Base-by-base conservation (phyloP, 805 yeast genomes). In the Kuraishia hungarica region DNA sequence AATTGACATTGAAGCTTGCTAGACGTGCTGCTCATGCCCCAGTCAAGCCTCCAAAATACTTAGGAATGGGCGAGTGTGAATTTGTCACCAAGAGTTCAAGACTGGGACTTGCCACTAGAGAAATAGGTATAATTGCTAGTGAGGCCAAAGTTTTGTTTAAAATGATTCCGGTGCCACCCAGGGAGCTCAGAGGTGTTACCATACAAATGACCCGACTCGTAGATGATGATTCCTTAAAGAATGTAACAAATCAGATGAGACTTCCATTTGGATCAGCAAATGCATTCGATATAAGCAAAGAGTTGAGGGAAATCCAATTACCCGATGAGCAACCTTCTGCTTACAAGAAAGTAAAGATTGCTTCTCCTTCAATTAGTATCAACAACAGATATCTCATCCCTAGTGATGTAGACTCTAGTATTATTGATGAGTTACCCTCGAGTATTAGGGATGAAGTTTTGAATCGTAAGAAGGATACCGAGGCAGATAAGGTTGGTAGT, bases 41-140 rank as follows among this genome's bases (percentile, higher is more conserved):
- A 0, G 66, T 85, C 1, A 81, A 82, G 20, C 89, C 97, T 0
- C 78, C 87, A 1, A 94, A 93, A 64, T 85, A 73, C 67, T 59
- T 94, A 63, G 99, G 99, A 0, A 82, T 87, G 82, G 98, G 99
- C 0, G 66, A 66, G 15, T 89, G 97, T 67, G 89, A 84, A 53
- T 72, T 84, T 39, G 69, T 77, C 13, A 81, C 84, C 49, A 83
- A 82, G 60, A 73, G 85, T 11, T 71, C 86, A 2, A 73, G 73
- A 39, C 63, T 93, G 15, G 90, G 91, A 0, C 65, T 80, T 1
- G 76, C 86, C 2, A 82, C 91, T 1, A 74, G 80, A 61, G 85
- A 81, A 54, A 60, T 74, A 61, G 89, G 89, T 0, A 63, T 81
- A n/a, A 66, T 89, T 8, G 78, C 83, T 0, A 74, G 83, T 13